Evolutionary conservation across 371 early-diverging fungal species (phyloP), one percentile per base, ranked within the genome.

Genomic region (Mycotypha africana): DNA sequence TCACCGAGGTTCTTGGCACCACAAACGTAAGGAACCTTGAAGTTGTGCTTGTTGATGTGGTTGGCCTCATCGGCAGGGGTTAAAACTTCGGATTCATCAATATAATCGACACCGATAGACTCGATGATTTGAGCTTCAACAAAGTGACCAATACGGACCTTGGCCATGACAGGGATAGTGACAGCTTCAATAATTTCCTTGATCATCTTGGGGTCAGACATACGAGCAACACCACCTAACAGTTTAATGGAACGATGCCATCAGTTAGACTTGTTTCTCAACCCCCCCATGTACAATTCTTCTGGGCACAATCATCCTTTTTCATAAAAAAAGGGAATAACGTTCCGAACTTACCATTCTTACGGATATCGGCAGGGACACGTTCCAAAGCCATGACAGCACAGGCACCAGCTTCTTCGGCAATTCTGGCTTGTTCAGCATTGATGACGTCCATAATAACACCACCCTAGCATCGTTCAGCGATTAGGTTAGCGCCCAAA

Each of bases 391-490:
- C 98, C 95, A 95, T 95, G 60, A 95, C 98, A 55, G 98, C 98
- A 59, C 87, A 86, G 41, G 98, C 98, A 65, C 98, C 98, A 48
- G 98, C 98, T 56, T 90, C 91, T 74, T 97, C 96, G 45, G 98
- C 97, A 58, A 97, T 95, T 38, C 89, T 81, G 20, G 98, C 98
- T 72, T 97, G 96, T 62, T 97, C 93, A 47, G 88, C 93, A 58
- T 96, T 85, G 53, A 95, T 84, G 33, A 95, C 97, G 70, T 97
- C 98, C 98, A 97, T 97, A 66, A 97, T 96, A 30, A 97, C 98
- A 61, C 98, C 97, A 51, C 93, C 93, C 92, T 91, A 47, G n/a
- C n/a, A n/a, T n/a, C n/a, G n/a, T n/a, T n/a, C n/a, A n/a, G n/a
- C n/a, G n/a, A n/a, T n/a, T n/a, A n/a, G n/a, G n/a, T n/a, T n/a